These are phyloP conservation scores for Macrolepiota dolichaula DNA, from an alignment of 768 basidiomycete genomes.

Conservation along the genomic window DNA sequence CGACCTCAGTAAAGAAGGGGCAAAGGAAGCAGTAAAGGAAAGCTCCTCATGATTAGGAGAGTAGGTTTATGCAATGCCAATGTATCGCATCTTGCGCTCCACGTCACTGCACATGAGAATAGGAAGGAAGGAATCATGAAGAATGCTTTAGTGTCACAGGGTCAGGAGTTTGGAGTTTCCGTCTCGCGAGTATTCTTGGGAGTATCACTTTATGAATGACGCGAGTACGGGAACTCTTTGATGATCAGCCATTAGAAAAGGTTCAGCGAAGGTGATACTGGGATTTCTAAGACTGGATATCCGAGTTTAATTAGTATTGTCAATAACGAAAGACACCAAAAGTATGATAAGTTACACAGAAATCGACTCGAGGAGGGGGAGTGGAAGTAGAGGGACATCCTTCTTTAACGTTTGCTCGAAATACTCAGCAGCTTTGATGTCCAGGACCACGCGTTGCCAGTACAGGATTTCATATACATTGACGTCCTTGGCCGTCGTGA, in stretches of 20 bases:
- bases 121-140: too few species aligned
- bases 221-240: too few species aligned
- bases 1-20: slow-evolving; percentile 11
- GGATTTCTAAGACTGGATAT: background rate
- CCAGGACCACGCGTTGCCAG: slow-evolving; percentile 80
- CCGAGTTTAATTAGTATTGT: background rate
- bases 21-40: background rate
- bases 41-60: background rate
- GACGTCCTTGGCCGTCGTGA: slow-evolving; percentile 61
- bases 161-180: too few species aligned
- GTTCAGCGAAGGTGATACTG: background rate
- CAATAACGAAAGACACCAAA: background rate
- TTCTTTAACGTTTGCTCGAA: slow-evolving; percentile 66
- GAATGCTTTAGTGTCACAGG: too few species aligned
- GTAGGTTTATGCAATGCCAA: background rate
- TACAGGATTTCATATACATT: slow-evolving; percentile 81
- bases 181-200: too few species aligned
- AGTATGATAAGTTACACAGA: slow-evolving; percentile 6
- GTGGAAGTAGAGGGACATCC: slow-evolving; percentile 27
- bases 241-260: background rate
- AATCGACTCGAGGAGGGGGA: slow-evolving; percentile 14
- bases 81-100: slow-evolving; percentile 29
- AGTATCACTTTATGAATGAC: too few species aligned
- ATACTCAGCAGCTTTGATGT: slow-evolving; percentile 77
- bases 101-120: slow-evolving; percentile 26